These are phyloP conservation scores for Plasmodium gaboni DNA, from an alignment of 169 alveolate genomes.

Conservation along the genomic window DNA sequence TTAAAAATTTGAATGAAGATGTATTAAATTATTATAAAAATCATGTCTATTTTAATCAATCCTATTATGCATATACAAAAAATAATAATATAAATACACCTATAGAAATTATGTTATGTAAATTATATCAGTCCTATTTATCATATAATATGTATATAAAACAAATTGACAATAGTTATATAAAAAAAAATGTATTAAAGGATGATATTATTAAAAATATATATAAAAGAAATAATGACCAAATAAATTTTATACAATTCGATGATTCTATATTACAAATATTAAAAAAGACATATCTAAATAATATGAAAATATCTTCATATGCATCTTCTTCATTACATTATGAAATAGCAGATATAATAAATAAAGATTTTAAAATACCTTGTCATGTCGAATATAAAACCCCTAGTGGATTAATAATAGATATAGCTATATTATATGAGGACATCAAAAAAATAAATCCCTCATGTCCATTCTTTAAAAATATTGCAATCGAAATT, in stretches of 20 bases:
- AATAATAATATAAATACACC: conserved; percentile 63
- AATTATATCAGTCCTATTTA: conserved; percentile 62
- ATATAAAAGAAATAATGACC: conserved; percentile 17
- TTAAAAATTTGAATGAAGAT: conserved; percentile 41
- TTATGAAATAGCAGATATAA: conserved; percentile 70
- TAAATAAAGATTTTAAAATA: conserved; percentile 63
- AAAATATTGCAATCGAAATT: conserved; percentile 62
- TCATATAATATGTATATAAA: conserved; percentile 13
- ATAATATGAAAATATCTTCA: conserved; percentile 44
- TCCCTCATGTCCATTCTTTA: neutral
- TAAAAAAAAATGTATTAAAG: neutral
- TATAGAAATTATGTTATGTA: conserved; percentile 63
- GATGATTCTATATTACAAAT: conserved; percentile 1
- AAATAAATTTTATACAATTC: conserved; percentile 19
- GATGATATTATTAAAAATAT: neutral
- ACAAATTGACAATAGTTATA: neutral
- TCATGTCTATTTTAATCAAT: conserved; percentile 46
- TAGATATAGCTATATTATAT: conserved; percentile 67
- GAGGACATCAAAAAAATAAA: conserved; percentile 38
- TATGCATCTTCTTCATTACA: conserved; percentile 67
- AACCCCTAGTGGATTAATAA: conserved; percentile 32
- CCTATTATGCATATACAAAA: conserved; percentile 72
- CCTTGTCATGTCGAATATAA: conserved; percentile 72
- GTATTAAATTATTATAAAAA: conserved; percentile 43
- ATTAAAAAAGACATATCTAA: conserved; percentile 28